phyloP scores from a whole-genome alignment of 2,329 filamentous ascomycete genomes.

The Aspergillus awamori region DNA sequence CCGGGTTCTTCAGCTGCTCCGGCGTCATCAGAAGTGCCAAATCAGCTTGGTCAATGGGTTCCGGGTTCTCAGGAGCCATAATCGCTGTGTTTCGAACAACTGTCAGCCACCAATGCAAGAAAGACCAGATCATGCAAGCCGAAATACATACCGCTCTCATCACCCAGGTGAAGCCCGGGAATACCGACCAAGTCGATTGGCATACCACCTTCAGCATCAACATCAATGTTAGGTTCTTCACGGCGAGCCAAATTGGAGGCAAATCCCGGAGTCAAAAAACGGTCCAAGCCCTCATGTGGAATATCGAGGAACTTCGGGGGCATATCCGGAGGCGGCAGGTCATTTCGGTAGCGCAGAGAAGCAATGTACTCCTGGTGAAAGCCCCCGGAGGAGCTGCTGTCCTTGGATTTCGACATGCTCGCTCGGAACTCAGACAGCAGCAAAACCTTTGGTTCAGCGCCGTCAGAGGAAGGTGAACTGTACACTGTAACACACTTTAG shows the following conservation, averaged over 20 bases:
- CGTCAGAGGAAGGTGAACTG: constrained; percentile 11
- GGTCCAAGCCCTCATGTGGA: constrained; percentile 85
- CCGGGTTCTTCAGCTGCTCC: constrained; percentile 81
- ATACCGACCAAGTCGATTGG: constrained; percentile 93
- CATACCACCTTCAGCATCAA: constrained; percentile 97
- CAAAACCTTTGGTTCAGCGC: not conserved
- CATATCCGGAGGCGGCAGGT: constrained; percentile 88
- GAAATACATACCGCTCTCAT: constrained; percentile 75
- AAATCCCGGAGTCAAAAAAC: constrained; percentile 89
- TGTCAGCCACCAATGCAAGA: constrained; percentile 22
- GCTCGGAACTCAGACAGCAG: not conserved
- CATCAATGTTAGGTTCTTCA: constrained; percentile 93
- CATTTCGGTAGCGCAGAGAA: constrained; percentile 92
- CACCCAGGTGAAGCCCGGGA: constrained; percentile 90
- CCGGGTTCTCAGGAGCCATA: constrained; percentile 72
- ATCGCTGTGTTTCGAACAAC: constrained; percentile 63
- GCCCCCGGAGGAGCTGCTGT: constrained; percentile 42
- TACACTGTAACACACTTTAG: constrained; percentile 17
- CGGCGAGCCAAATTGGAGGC: constrained; percentile 86
- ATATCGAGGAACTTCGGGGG: constrained; percentile 97
- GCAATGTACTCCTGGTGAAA: constrained; percentile 97
- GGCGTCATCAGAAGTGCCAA: constrained; percentile 80
- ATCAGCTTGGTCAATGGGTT: constrained; percentile 79
- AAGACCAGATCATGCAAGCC: not conserved
- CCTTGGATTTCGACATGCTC: constrained; percentile 46